These are phyloP conservation scores for Sporothrix mexicana DNA, from an alignment of 2,329 filamentous ascomycete species.

Conservation along the genomic window DNA sequence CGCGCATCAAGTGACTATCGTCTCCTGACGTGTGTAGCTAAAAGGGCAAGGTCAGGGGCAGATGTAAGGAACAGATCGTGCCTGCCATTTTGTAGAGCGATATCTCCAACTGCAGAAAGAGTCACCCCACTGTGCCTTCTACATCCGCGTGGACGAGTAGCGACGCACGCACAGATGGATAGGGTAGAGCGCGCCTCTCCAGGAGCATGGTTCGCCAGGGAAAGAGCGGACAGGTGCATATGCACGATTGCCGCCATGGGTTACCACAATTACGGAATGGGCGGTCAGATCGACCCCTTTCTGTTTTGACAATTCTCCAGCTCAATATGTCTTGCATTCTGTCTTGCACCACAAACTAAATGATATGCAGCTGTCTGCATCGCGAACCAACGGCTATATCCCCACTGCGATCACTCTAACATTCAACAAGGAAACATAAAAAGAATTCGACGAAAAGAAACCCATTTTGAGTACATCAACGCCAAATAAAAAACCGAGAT, in stretches of 20 bases:
- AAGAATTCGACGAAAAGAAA: background rate
- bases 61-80: background rate
- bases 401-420: background rate
- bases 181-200: constrained; percentile 1
- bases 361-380: background rate
- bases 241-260: constrained; percentile 24
- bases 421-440: background rate
- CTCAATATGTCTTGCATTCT: constrained; percentile 12
- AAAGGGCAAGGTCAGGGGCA: background rate
- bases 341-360: constrained; percentile 4
- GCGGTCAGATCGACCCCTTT: background rate
- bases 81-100: background rate
- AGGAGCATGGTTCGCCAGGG: background rate
- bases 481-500: constrained; percentile 7
- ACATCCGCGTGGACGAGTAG: background rate
- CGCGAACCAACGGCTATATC: background rate
- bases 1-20: background rate
- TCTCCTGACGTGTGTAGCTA: background rate
- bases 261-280: background rate
- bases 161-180: constrained; percentile 12
- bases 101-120: background rate
- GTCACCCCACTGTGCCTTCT: background rate
- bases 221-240: constrained; percentile 29
- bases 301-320: background rate
- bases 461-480: constrained; percentile 25